These are phyloP conservation scores for Trametes meyenii DNA, from an alignment of 768 basidiomycete genomes.

Conservation along the genomic window DNA sequence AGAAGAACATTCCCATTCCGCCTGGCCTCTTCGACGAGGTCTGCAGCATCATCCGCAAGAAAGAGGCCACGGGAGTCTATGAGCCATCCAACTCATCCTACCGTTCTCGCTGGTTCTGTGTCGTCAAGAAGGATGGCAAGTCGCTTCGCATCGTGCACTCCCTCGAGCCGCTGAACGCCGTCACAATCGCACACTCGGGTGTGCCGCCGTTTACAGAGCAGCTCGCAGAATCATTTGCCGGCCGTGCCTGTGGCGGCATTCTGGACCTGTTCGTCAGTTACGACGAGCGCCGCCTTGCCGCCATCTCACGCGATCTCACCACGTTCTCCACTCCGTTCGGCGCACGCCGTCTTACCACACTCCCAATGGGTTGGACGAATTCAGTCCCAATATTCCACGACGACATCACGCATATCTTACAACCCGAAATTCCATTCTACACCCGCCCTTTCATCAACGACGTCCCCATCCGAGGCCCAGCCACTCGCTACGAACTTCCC, in stretches of 20 bases:
- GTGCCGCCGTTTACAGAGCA: conserved; percentile 22
- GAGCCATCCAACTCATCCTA: conserved; percentile 44
- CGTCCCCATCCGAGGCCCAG: conserved; percentile 22
- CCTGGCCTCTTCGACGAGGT: conserved; percentile 35
- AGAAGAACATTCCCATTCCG: conserved; percentile 33
- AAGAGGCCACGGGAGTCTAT: conserved; percentile 43
- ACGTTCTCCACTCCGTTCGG: conserved; percentile 21
- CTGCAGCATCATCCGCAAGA: conserved; percentile 36
- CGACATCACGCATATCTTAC: conserved; percentile 16
- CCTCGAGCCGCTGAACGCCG: conserved; percentile 30
- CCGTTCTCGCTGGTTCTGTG: conserved; percentile 43
- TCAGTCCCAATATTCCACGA: conserved; percentile 24
- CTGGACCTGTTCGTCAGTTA: conserved; percentile 36
- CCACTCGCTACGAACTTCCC: conserved; percentile 8
- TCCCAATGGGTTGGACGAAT: conserved; percentile 29
- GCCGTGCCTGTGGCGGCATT: conserved; percentile 29
- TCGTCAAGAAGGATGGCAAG: conserved; percentile 34
- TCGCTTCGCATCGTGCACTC: conserved; percentile 28
- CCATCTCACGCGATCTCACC: conserved; percentile 15
- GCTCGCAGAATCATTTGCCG: conserved; percentile 20
- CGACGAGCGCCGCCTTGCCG: conserved; percentile 14
- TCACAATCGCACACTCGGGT: conserved; percentile 24
- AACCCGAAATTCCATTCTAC: conserved; percentile 20
- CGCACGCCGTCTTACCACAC: conserved; percentile 6
- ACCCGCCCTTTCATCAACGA: conserved; percentile 27